phyloP scores from a whole-genome alignment of 805 yeast genomes.

The Nakazawaea pomicola region DNA sequence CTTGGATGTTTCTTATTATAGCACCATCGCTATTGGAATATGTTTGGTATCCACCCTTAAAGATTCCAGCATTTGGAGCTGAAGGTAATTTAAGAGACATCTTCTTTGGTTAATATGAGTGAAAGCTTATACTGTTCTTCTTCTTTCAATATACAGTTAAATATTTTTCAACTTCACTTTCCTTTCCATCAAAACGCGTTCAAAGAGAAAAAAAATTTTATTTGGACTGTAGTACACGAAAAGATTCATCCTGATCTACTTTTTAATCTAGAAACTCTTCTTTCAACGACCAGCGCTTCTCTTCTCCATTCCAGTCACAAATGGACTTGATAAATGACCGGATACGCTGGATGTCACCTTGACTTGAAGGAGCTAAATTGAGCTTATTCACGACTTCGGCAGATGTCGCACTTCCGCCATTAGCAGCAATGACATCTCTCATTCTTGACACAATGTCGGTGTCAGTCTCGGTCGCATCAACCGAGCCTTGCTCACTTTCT shows the following conservation, averaged over 20 bases:
- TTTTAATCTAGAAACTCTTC: constrained; percentile 36
- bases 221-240: background rate
- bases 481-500: background rate
- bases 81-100: constrained; percentile 91
- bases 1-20: constrained; percentile 84
- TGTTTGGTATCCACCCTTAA: constrained; percentile 91
- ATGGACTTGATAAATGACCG: constrained; percentile 66
- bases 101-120: background rate
- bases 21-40: constrained; percentile 92
- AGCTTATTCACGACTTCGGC: constrained; percentile 22
- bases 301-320: constrained; percentile 58
- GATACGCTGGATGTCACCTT: constrained; percentile 52
- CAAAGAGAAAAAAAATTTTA: constrained; percentile 5
- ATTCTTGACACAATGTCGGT: constrained; percentile 18
- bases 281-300: constrained; percentile 62
- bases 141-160: background rate
- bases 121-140: too few relatives aligned
- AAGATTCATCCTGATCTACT: too few relatives aligned
- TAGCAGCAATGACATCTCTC: constrained; percentile 23
- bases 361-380: constrained; percentile 33
- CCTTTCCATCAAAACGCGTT: constrained; percentile 3
- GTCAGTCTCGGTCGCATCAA: background rate
- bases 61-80: constrained; percentile 89
- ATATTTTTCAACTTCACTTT: background rate
- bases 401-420: constrained; percentile 27